Percentiles rank a stretch among this genome's conserved stretches.
Conservation (phyloP, 2,329 filamentous ascomycete species). For the Arthrobotrys musiformis region DNA sequence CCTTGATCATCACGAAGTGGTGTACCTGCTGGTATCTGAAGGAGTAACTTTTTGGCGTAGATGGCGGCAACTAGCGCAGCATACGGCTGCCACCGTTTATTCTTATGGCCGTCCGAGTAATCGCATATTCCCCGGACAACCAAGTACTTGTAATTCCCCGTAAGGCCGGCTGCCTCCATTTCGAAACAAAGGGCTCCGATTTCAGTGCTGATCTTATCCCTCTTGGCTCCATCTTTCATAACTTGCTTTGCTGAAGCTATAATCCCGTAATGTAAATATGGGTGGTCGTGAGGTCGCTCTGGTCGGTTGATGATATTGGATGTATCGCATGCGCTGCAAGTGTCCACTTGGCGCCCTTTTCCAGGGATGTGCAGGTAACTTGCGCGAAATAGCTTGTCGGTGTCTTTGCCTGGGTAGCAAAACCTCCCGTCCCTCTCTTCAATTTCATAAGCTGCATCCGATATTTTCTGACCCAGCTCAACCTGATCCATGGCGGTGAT, state of each 20-base stretch:
- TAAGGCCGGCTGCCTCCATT: conserved; percentile 16
- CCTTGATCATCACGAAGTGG: not conserved
- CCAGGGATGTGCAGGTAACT: no score
- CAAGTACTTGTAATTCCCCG: not conserved
- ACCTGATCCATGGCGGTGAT: not conserved
- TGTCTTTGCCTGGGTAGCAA: no score
- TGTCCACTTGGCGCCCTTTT: no score
- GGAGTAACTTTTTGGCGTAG: conserved; percentile 12
- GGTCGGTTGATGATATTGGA: not conserved
- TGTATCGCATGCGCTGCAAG: no score
- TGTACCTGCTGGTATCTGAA: not conserved
- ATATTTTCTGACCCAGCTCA: no score
- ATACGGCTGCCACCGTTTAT: conserved; percentile 14
- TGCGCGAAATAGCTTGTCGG: no score
- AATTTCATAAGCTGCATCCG: no score
- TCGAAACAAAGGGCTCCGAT: conserved; percentile 22
- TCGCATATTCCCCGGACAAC: conserved; percentile 16
- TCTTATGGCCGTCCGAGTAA: conserved; percentile 9
- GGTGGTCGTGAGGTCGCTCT: not conserved
- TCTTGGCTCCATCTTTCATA: conserved; percentile 19
- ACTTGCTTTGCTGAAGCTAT: conserved; percentile 26
- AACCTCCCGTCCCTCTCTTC: no score
- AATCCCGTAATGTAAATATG: conserved; percentile 1
- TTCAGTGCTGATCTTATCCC: conserved; percentile 1
- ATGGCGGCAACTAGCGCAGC: conserved; percentile 12